Base-by-base conservation (phyloP, 495 filamentous ascomycete species). In the Oidiodendron maius region DNA sequence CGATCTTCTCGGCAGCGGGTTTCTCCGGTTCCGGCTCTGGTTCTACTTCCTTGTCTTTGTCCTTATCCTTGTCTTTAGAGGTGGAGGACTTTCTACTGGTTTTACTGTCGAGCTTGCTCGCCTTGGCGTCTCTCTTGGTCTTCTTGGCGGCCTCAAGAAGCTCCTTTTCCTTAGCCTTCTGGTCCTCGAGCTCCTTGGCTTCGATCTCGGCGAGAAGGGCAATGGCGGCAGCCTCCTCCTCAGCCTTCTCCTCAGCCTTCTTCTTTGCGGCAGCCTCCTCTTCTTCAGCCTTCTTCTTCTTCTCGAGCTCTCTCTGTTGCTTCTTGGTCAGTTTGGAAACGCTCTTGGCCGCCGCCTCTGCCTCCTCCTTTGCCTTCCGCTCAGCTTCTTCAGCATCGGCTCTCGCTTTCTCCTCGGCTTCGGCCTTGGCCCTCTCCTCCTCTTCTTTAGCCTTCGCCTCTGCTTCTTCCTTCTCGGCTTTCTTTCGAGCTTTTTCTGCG, bases 321-420 rank as follows among this genome's bases (percentile, higher is more conserved):
- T 46, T 52, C 67, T 48, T 73, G 60, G 68, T 69, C 67, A 44
- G 66, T 64, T 54, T 75, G 64, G 18, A 53, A 24, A 20, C 30
- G 24, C 46, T 53, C 43, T 48, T 48, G 15, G 51, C 48, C 37
- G 71, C 64, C 16, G 37, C 56, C 32, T 54, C 50, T 1, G 44
- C 44, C 32, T 54, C 50, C 1, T 38, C 44, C 37, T 60, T 44
- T 10, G 44, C 41, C 23, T 28, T 35, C 23, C 37, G 20, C 38
- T 52, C 49, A 10, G 53, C 50, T 10, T 18, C 40, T 28, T 38
- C 44, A 16, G 38, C 42, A 32, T 56, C 50, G 3, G 46, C 50
- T 44, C 56, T 45, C 1, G 50, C 41, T 41, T 47, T 34, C 2
- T 24, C 42, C 13, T 46, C 42, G 18, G 50, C 48, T 16, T 41